phyloP scores from a whole-genome alignment of 2,329 filamentous ascomycete species.

The Pseudogymnoascus sp. region DNA sequence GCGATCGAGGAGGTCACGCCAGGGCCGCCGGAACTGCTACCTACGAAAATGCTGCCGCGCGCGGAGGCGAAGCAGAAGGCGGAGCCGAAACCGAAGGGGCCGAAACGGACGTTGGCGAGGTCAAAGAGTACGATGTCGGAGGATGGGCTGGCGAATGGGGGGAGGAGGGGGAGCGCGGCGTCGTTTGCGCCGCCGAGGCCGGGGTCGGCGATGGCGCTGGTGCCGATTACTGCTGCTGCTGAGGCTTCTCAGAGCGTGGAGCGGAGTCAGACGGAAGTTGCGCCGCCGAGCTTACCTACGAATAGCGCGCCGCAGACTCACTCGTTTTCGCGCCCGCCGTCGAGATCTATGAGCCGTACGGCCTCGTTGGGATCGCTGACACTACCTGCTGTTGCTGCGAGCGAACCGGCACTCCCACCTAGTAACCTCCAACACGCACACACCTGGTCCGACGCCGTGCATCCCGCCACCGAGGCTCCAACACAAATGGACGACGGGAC shows the following conservation, averaged over 20 bases:
- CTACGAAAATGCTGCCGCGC: slow-evolving; percentile 29
- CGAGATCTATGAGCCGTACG: slow-evolving; percentile 26
- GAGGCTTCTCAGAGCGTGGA: neutral
- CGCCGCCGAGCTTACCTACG: neutral
- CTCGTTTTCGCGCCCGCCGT: slow-evolving; percentile 38
- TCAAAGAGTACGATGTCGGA: slow-evolving; percentile 24
- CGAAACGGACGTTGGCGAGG: slow-evolving; percentile 16
- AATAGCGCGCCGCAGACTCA: slow-evolving; percentile 12
- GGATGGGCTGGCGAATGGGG: slow-evolving; percentile 18
- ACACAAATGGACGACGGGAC: neutral
- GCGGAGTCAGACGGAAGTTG: neutral
- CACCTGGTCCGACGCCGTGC: slow-evolving; percentile 39
- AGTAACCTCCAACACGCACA: slow-evolving; percentile 33
- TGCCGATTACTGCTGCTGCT: neutral
- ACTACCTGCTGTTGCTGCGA: slow-evolving; percentile 37
- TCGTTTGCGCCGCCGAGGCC: neutral
- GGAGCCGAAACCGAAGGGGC: slow-evolving; percentile 32
- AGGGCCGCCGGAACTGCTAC: slow-evolving; percentile 36
- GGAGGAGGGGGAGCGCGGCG: neutral
- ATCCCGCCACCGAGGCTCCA: slow-evolving; percentile 35
- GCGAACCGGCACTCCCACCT: slow-evolving; percentile 43
- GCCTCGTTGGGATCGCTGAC: slow-evolving; percentile 27
- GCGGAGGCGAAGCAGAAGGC: slow-evolving; percentile 20
- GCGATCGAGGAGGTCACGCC: slow-evolving; percentile 31
- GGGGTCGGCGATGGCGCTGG: slow-evolving; percentile 13